These are phyloP conservation scores for Dipodascus albidus DNA, from an alignment of 805 yeast genomes.

Conservation along the genomic window DNA sequence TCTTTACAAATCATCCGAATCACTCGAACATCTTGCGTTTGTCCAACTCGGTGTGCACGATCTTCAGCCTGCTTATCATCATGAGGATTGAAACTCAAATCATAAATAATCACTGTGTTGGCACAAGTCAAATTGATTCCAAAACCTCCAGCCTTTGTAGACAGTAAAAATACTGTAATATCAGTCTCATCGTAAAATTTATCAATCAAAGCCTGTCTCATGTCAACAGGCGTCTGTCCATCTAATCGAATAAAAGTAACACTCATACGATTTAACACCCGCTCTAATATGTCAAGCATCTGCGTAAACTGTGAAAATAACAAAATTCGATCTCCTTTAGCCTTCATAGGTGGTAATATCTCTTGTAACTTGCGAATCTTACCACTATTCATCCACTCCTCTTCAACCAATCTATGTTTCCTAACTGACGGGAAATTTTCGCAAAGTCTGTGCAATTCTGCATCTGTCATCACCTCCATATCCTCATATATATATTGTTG, in stretches of 20 bases:
- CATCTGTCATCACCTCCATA: constrained; percentile 91
- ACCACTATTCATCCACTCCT: constrained; percentile 59
- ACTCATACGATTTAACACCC: constrained; percentile 48
- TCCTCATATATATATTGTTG: constrained; percentile 73
- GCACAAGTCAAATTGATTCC: constrained; percentile 97
- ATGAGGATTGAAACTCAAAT: constrained; percentile 94
- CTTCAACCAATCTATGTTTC: constrained; percentile 39
- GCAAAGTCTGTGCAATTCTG: constrained; percentile 70
- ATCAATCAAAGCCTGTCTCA: constrained; percentile 86
- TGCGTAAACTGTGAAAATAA: constrained; percentile 90
- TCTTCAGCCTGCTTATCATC: constrained; percentile 99
- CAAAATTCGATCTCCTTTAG: constrained; percentile 52
- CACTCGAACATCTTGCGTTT: constrained; percentile 72
- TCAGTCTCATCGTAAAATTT: constrained; percentile 69
- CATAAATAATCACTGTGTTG: constrained; percentile 80
- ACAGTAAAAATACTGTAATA: constrained; percentile 76
- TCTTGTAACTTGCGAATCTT: constrained; percentile 50
- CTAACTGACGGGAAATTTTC: constrained; percentile 58
- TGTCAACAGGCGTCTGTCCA: constrained; percentile 89
- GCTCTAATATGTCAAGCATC: constrained; percentile 77
- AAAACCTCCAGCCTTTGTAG: constrained; percentile 98
- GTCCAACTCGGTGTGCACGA: constrained; percentile 96
- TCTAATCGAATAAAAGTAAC: constrained; percentile 76
- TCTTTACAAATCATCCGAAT: constrained; percentile 58
- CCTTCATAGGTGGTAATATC: constrained; percentile 46